Evolutionary conservation across 345 rosid species (phyloP).

Genomic region (Gossypium raimondii): DNA sequence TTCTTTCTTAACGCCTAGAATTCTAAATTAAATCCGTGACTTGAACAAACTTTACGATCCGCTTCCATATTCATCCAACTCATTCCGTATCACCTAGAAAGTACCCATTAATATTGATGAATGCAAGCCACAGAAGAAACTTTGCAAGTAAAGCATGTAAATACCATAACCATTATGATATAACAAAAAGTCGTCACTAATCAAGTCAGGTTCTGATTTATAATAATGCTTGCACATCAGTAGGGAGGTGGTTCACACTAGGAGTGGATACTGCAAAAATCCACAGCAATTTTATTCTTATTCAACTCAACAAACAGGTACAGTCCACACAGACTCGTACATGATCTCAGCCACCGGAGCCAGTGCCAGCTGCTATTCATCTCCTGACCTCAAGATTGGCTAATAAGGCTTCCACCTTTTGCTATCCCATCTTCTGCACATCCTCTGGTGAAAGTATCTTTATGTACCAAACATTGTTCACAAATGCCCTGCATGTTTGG

Average conservation of each 20-base stretch:
- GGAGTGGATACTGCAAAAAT: neutral
- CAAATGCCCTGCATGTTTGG: slow-evolving; percentile 31
- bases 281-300: neutral
- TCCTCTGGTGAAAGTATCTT: slow-evolving; percentile 51
- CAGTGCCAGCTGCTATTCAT: neutral
- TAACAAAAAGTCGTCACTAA: neutral
- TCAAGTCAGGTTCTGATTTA: neutral
- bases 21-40: fast-evolving
- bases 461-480: slow-evolving; percentile 62
- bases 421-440: neutral
- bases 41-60: too few relatives aligned
- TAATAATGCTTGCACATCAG: neutral
- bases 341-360: neutral
- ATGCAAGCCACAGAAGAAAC: neutral
- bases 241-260: neutral
- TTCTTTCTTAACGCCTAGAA: too few relatives aligned
- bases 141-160: neutral
- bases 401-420: neutral
- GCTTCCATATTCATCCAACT: too few relatives aligned
- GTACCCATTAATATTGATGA: too few relatives aligned
- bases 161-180: neutral
- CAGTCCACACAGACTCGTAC: neutral
- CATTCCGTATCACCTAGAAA: too few relatives aligned
- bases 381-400: neutral
- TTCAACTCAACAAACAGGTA: neutral